Conservation (phyloP, 2,329 filamentous ascomycete species). For the Fusarium sp. region DNA sequence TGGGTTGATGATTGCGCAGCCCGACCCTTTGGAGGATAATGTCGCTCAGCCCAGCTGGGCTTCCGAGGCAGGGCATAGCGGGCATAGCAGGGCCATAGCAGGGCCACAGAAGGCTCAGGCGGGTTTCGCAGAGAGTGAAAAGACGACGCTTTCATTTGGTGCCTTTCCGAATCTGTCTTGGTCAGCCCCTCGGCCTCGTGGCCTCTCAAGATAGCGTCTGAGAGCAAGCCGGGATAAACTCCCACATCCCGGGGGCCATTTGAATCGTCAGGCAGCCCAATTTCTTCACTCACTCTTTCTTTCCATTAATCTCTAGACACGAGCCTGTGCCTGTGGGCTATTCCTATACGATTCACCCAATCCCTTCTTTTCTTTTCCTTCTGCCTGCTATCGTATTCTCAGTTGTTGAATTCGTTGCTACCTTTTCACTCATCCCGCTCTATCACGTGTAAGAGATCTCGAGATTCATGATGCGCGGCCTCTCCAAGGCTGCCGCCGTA, state of each 20-base stretch:
- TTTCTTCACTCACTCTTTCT: constrained; percentile 18
- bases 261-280: constrained; percentile 26
- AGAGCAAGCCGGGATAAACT: constrained; percentile 2
- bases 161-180: background rate
- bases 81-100: background rate
- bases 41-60: constrained; percentile 12
- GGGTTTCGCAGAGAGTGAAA: constrained; percentile 18
- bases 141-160: constrained; percentile 3
- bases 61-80: background rate
- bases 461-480: constrained; percentile 44
- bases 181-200: constrained; percentile 4
- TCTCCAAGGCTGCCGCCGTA: constrained; percentile 44
- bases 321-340: background rate
- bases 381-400: constrained; percentile 11
- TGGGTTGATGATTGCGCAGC: constrained; percentile 40
- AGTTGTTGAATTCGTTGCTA: background rate
- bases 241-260: constrained; percentile 33
- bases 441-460: background rate
- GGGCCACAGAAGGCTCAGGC: constrained; percentile 7
- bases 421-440: background rate
- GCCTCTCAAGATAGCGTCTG: background rate
- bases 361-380: constrained; percentile 21
- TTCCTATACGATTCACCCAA: background rate
- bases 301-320: background rate
- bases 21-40: constrained; percentile 18